Base-by-base conservation (phyloP, 192 early-diverging fungal genomes). In the Kappamyces sp. region DNA sequence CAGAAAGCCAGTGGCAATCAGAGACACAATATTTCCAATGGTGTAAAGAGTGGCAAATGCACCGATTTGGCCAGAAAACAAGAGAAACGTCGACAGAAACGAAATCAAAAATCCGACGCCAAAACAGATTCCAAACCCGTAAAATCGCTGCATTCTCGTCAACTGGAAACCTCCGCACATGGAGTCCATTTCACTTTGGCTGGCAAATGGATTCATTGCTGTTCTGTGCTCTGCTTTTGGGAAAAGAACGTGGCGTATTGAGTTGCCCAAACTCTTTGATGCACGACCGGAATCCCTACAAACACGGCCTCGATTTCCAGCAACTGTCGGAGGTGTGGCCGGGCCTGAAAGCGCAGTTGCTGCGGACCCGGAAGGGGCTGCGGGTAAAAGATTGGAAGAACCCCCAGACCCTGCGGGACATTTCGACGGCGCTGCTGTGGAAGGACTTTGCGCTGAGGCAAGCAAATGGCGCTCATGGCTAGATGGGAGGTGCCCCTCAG, bases 1-100 rank as follows among this genome's bases (percentile, higher is more conserved):
- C 42, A 98, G 69, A 71, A 98, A 98, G 22, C 89, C 87, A 50
- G 88, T 93, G 45, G 89, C 84, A 51, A 89, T 49, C 54, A 98
- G 61, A 33, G 91, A 89, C 15, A 94, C 54, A 15, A 94, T 59
- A 67, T 98, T 98, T 47, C 94, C 94, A 11, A 91, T 60, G 45
- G 89, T 89, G 66, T 95, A 98, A 45, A 94, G 74, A 39, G 92
- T 75, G 22, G 94, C 94, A 80, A 95, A 98, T 4, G 76, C 81
- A 5, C 79, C 64, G 46, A 91, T 59, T 38, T 81, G 68, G 4
- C 75, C 84, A 29, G 80, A 63, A 0, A 68, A 45, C 34, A 91
- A 64, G 29, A 73, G 41, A 35, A 81, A 65, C 3, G 84, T 80
- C 0, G 86, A 85, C 63, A 94, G 54, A 54, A 93, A 68, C 11